Evolutionary conservation across 169 alveolate genomes (phyloP), one percentile per base, ranked within the genome.

Genomic region (Cyclospora cayetanensis): DNA sequence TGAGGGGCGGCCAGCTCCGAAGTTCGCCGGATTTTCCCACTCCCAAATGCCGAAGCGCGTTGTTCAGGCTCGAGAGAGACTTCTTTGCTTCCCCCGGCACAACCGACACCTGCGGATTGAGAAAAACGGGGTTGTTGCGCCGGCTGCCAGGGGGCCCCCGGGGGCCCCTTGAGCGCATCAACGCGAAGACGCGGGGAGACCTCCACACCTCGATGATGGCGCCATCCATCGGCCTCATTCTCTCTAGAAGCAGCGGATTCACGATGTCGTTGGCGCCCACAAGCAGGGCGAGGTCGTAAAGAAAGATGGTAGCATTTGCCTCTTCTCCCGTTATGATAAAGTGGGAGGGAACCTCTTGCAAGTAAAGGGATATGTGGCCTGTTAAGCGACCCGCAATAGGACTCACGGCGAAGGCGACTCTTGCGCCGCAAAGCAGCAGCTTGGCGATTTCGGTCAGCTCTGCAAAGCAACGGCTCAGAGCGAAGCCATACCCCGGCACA

Each of bases 371-470:
- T 95, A 97, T 95, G 93, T 97, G 98, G 29, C 99, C 99, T 29
- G 99, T 99, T 96, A 97, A 95, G 92, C 99, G 95, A 52, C 99
- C 99, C 41, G 99, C 99, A 72, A 97, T 98, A 63, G 99, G 99
- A 91, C 97, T 99, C 53, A 97, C 96, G 50, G 97, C 99, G 91
- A 97, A 96, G 92, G 95, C 94, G 12, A 97, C 98, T 43, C 95
- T 91, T 22, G 95, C 92, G 68, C 96, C 97, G 20, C 91, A 90
- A 35, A 87, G 93, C 37, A 97, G 93, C 39, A 95, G 92, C 60
- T 93, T 90, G 37, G 94, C 95, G 31, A 97, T 83, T 53, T 96
- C 97, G 65, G 97, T 96, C 41, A 97, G 95, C 37, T 96, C 96
- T 68, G 93, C 88, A 94, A 97, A 98, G 37, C 97, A 96, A 80